Base-by-base conservation (phyloP, 352 stramenopile species). In the Peronosclerospora sorghi region DNA sequence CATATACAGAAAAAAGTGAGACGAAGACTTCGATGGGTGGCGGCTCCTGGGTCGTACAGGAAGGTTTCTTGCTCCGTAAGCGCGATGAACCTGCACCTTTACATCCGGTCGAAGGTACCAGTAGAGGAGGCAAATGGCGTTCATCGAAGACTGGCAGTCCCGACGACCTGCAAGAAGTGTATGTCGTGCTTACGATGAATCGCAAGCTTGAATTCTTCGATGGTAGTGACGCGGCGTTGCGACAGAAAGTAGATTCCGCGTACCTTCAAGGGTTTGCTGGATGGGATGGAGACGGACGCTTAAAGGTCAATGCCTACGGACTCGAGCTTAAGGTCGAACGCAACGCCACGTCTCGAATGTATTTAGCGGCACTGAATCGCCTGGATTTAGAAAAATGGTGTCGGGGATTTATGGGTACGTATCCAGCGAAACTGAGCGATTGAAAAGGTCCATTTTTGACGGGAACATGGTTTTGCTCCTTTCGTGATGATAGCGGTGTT, bases 341-440 rank as follows among this genome's bases (percentile, higher is more conserved):
- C 20, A 57, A 83, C 34, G 47, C 58, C 9, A 56, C 52, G 9
- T 44, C 55, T 32, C 67, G 72, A 13, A 78, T 89, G 57, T 69
- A 67, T 37, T 42, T 91, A 35, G 74, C 72, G 12, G 76, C 79
- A 4, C 82, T 83, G 30, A 91, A 91, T 59, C 79, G 79, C 34
- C 48, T 88, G 29, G 79, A 91, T 51, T 45, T 87, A 2, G 77
- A 89, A 18, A 83, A 86, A 37, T 91, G 79, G 79, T 86, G 74
- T 52, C 73, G 74, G 28, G 76, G 61, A 1, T 75, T 88, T 32
- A 44, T 84, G 29, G 68, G 67, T 79, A 41, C 28, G 28, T 30
- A 30, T 12, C n/a, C n/a, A n/a, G n/a, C n/a, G n/a, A n/a, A n/a
- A n/a, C n/a, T n/a, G n/a, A n/a, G n/a, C n/a, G n/a, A n/a, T n/a